Conservation (phyloP, 2,329 filamentous ascomycete species). For the Blumeria hordei region DNA sequence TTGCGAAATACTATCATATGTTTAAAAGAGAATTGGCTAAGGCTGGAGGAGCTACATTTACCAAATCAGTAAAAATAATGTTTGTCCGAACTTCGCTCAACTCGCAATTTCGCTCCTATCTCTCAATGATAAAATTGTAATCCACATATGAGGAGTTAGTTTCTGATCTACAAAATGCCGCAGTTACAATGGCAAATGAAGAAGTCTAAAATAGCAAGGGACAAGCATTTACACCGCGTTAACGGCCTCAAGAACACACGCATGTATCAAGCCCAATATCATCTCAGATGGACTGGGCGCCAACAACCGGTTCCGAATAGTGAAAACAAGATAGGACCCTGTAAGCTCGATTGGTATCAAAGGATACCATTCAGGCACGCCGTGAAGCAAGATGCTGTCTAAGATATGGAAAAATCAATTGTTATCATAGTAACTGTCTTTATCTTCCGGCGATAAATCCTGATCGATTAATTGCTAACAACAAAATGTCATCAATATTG, state of each 20-base stretch:
- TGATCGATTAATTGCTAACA: too few species aligned
- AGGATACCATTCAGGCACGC: too few species aligned
- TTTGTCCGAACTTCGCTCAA: too few species aligned
- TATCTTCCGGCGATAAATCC: background rate
- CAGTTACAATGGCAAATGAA: background rate
- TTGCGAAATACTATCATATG: background rate
- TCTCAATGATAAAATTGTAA: background rate
- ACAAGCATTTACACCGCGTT: too few species aligned
- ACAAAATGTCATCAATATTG: too few species aligned
- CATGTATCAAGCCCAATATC: too few species aligned
- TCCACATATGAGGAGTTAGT: background rate
- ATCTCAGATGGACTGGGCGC: background rate
- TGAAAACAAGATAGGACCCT: background rate
- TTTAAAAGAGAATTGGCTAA: background rate
- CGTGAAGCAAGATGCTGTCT: background rate
- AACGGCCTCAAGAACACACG: too few species aligned
- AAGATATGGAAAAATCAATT: background rate
- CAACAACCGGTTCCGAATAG: background rate
- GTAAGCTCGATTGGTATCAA: background rate
- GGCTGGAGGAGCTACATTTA: too few species aligned
- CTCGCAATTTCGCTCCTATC: background rate
- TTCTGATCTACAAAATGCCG: background rate
- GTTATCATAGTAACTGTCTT: background rate
- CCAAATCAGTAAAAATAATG: too few species aligned
- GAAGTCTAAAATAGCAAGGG: background rate